Evolutionary conservation across 208 protist genomes (phyloP), one percentile per base, ranked within the genome.

Genomic region (Crithidia bombi): DNA sequence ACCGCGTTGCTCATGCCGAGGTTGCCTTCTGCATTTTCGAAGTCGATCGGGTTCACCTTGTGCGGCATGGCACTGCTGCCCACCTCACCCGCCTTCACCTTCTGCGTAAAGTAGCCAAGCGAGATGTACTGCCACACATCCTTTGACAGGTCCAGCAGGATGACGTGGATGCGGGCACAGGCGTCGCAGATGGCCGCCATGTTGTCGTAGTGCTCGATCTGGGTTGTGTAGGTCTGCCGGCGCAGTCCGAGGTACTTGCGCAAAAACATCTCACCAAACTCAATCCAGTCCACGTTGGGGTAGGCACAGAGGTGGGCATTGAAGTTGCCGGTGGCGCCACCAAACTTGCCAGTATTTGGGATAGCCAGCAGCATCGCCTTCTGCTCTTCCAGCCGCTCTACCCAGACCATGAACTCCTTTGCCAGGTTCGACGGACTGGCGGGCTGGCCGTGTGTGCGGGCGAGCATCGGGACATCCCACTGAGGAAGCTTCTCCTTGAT

Each of bases 11-110:
- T 96, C 21, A 98, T 72, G 36, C 89, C 92, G 10, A 98, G 81
- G 73, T 99, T 99, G 35, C 97, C 97, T 76, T 99, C 97, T 0
- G 96, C 95, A 69, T 99, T 99, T 68, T 99, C 97, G 87, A 99
- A 99, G 83, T 99, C 97, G 63, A 99, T 98, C 35, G 97, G 97
- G 81, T 99, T 99, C 51, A 98, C 94, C 82, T 99, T 99, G 75
- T 99, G 97, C 30, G 97, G 97, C 97, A 99, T 99, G 12, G 97
- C 91, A 54, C 95, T 98, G 68, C 92, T 98, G 28, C 97, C 97
- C 32, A 99, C 90, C 69, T 99, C 97, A 21, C 89, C 93, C 25
- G 77, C 84, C 57, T 96, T 86, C 17, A 96, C 83, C 71, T 89
- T 93, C 73, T 98, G 97, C 36, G 87, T 76, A 79, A 99, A 99